A percentile compares a stretch with the other conserved stretches of the same genome.
phyloP scores from a whole-genome alignment of 2,329 filamentous ascomycete species.

The Aureobasidium sp. region DNA sequence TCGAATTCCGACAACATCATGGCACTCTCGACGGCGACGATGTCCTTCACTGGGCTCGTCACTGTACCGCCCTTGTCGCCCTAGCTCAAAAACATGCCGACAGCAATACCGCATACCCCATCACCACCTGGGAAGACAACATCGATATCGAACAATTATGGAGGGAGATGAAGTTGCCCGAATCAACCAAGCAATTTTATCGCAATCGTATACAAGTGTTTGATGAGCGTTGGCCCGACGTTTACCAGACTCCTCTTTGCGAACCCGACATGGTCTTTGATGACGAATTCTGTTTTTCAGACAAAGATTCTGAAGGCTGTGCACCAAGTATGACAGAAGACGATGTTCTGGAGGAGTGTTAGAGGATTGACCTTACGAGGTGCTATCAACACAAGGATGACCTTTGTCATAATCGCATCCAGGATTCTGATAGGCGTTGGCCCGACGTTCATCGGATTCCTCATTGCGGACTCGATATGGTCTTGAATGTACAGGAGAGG shows the following conservation, averaged over 20 bases:
- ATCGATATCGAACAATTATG: slow-evolving; percentile 20
- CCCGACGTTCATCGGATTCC: not conserved
- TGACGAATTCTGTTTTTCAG: not conserved
- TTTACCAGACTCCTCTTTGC: not conserved
- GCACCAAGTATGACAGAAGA: slow-evolving; percentile 1
- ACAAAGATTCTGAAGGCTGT: not conserved
- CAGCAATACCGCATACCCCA: slow-evolving; percentile 5
- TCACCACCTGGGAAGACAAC: slow-evolving; percentile 17
- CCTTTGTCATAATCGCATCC: slow-evolving; percentile 10
- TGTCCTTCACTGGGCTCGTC: slow-evolving; percentile 17
- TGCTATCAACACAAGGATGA: not conserved
- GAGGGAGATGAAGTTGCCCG: slow-evolving; percentile 20
- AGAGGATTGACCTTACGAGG: not conserved
- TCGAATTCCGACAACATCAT: slow-evolving; percentile 21
- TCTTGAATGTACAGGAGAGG: not conserved
- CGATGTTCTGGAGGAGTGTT: slow-evolving; percentile 4
- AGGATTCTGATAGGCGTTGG: not conserved
- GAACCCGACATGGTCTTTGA: slow-evolving; percentile 2
- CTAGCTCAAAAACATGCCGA: slow-evolving; percentile 17
- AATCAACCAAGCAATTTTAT: slow-evolving; percentile 16
- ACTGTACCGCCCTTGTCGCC: slow-evolving; percentile 18
- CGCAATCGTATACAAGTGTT: slow-evolving; percentile 9
- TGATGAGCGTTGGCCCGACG: slow-evolving; percentile 4
- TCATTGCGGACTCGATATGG: not conserved
- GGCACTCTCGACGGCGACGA: slow-evolving; percentile 15